phyloP scores from a whole-genome alignment of 352 stramenopile genomes.

The Phytophthora meadii region DNA sequence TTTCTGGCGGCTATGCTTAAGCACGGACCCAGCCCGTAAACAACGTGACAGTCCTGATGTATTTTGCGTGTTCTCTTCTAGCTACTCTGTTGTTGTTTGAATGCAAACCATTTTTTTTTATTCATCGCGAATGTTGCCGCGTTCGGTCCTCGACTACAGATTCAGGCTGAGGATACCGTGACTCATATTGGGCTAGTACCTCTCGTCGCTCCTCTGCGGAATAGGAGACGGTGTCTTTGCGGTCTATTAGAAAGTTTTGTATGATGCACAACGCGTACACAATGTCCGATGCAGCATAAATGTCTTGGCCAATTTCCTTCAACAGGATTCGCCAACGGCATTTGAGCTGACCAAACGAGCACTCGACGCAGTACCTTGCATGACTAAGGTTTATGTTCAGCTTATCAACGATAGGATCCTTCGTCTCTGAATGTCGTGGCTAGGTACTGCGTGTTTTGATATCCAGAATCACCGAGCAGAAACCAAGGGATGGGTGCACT shows the following conservation, averaged over 20 bases:
- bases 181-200: neutral
- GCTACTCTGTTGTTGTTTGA: too few relatives aligned
- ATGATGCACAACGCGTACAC: too few relatives aligned
- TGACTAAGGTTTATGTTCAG: constrained; percentile 2
- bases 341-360: constrained; percentile 3
- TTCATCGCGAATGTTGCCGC: too few relatives aligned
- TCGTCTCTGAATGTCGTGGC: constrained; percentile 7
- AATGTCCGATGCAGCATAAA: neutral
- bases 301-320: neutral
- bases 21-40: too few relatives aligned
- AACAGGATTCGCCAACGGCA: constrained; percentile 1
- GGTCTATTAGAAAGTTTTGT: constrained; percentile 3
- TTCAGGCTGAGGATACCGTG: neutral
- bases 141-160: too few relatives aligned
- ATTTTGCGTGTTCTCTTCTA: too few relatives aligned
- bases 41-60: too few relatives aligned
- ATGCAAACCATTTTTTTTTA: too few relatives aligned
- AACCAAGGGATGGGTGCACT: neutral
- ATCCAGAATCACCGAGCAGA: constrained; percentile 4
- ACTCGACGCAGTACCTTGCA: constrained; percentile 5
- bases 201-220: neutral
- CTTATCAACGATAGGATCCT: neutral
- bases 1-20: too few relatives aligned
- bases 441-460: constrained; percentile 8
- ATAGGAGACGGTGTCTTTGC: neutral